Evolutionary conservation across 225 moss, liverwort and hornwort species (phyloP).

Genomic region (Marchantia polymorpha): DNA sequence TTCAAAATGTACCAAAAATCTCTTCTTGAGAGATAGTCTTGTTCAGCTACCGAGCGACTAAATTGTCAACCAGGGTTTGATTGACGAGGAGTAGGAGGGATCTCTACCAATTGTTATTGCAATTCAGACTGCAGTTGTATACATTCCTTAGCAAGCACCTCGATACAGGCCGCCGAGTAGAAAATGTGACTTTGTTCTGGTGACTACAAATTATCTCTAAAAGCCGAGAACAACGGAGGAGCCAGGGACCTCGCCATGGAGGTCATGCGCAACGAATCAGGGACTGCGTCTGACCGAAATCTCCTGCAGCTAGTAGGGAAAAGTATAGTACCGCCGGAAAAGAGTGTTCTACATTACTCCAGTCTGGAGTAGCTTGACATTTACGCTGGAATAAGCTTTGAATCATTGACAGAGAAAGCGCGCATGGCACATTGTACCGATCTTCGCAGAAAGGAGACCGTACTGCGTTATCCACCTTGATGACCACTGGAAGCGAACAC

Average conservation of each 20-base stretch:
- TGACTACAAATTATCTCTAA: not conserved
- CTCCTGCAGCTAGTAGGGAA: not conserved
- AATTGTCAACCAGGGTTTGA: not conserved
- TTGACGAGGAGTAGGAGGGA: not conserved
- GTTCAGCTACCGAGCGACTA: not conserved
- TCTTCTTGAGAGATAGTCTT: not conserved
- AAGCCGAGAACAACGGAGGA: not conserved
- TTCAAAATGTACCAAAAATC: slow-evolving; percentile 38
- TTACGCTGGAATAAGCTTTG: not conserved
- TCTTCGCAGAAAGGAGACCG: not conserved
- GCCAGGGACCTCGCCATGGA: not conserved
- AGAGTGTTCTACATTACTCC: not conserved
- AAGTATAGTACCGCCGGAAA: not conserved
- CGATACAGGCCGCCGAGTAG: not conserved
- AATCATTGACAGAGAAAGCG: not conserved
- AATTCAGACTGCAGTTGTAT: not conserved
- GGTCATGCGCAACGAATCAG: not conserved
- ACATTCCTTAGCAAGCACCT: not conserved
- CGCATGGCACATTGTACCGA: not conserved
- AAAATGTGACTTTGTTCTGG: not conserved
- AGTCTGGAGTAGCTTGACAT: not conserved
- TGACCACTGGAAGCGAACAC: not conserved
- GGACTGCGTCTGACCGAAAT: not conserved
- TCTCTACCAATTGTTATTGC: not conserved
- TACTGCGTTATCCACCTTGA: not conserved